Evolutionary conservation across 2,329 filamentous ascomycete species (phyloP).

Genomic region (Pestalotiopsis sp.): DNA sequence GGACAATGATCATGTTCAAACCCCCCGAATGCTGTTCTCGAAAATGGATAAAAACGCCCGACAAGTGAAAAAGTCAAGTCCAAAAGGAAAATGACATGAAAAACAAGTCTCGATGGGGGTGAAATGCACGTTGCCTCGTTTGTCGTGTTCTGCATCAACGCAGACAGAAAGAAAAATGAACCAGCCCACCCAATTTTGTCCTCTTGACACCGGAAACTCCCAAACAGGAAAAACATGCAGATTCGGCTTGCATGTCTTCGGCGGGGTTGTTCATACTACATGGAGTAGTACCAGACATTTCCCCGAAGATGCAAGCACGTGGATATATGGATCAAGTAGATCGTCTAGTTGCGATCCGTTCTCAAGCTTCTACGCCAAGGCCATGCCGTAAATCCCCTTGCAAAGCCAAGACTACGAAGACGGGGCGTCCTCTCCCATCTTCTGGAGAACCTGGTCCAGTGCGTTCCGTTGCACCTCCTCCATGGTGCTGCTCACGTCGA

Average conservation of each 20-base stretch:
- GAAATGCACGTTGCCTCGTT: not conserved
- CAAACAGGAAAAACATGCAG: not conserved
- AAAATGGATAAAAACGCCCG: not conserved
- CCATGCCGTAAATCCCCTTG: not conserved
- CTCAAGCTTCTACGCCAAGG: not conserved
- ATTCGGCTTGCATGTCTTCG: not conserved
- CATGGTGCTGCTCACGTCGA: conserved; percentile 66
- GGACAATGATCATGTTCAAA: not conserved
- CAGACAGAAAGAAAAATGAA: not conserved
- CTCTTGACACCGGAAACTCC: not conserved
- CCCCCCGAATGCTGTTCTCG: not conserved
- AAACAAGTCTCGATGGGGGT: not conserved
- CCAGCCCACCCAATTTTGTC: not conserved
- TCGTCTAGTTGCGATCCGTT: not conserved
- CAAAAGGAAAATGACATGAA: too few species aligned
- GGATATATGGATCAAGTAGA: not conserved
- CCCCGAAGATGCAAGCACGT: not conserved
- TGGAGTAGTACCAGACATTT: not conserved
- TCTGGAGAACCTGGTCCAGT: conserved; percentile 57
- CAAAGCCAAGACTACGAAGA: conserved; percentile 8
- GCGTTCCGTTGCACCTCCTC: conserved; percentile 65
- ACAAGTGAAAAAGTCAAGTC: not conserved
- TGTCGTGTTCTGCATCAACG: not conserved
- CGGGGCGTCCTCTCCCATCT: conserved; percentile 47
- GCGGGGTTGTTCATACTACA: not conserved